Evolutionary conservation across 164 flowering plant species (phyloP).

Genomic region (Houttuynia cordata): DNA sequence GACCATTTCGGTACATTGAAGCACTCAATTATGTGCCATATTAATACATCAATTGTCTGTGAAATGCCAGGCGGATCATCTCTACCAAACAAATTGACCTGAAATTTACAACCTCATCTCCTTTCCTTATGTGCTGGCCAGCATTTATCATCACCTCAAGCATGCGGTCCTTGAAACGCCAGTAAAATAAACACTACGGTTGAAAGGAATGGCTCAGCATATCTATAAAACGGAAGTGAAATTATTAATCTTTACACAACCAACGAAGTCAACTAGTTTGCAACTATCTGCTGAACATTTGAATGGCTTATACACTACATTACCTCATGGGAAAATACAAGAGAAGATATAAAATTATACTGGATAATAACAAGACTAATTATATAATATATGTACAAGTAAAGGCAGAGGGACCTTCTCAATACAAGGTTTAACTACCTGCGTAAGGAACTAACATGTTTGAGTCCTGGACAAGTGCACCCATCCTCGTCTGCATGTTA

Average conservation of each 20-base stretch:
- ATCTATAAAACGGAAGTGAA: slow-evolving; percentile 36
- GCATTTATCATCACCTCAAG: slow-evolving; percentile 99
- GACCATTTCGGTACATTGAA: not conserved
- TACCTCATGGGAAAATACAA: too few relatives aligned
- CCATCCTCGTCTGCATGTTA: slow-evolving; percentile 60
- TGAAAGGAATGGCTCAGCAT: slow-evolving; percentile 91
- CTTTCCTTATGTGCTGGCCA: slow-evolving; percentile 67
- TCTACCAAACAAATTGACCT: too few relatives aligned
- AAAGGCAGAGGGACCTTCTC: too few relatives aligned
- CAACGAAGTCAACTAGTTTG: not conserved
- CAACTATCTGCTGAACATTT: not conserved
- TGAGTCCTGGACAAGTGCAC: slow-evolving; percentile 75
- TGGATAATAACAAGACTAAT: too few relatives aligned
- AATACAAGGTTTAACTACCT: slow-evolving; percentile 24
- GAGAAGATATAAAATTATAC: too few relatives aligned
- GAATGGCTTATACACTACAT: not conserved
- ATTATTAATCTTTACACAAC: not conserved
- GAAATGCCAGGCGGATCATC: not conserved
- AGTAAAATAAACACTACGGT: slow-evolving; percentile 92
- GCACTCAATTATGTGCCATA: not conserved
- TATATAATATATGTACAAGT: too few relatives aligned
- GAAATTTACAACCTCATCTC: slow-evolving; percentile 64
- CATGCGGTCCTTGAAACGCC: slow-evolving; percentile 98
- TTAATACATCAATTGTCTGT: not conserved
- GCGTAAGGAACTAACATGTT: slow-evolving; percentile 94